Percentiles rank a stretch among this genome's conserved stretches.
These are phyloP conservation scores for Boletus insuetus DNA, from an alignment of 768 basidiomycete species.

Conservation along the genomic window DNA sequence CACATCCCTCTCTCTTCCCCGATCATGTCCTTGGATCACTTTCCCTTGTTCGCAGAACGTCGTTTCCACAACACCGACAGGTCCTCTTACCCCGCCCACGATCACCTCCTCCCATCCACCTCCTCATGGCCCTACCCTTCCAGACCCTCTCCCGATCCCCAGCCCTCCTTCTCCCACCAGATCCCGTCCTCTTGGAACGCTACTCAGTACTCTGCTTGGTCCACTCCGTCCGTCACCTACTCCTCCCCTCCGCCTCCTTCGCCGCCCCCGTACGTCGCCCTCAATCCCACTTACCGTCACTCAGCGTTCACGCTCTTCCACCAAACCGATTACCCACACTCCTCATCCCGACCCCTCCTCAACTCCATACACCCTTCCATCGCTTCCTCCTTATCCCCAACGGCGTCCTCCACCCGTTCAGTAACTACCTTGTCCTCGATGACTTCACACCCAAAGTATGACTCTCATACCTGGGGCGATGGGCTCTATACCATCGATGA, in stretches of 20 bases:
- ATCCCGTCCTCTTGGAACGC: constrained; percentile 22
- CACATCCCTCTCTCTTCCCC: background rate
- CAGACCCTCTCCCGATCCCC: constrained; percentile 21
- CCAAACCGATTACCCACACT: constrained; percentile 20
- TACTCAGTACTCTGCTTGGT: constrained; percentile 13
- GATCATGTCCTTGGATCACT: constrained; percentile 34
- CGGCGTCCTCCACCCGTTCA: constrained; percentile 10
- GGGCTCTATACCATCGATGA: constrained; percentile 34
- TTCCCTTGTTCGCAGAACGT: constrained; percentile 31
- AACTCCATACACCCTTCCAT: constrained; percentile 13
- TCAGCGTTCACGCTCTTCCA: constrained; percentile 18
- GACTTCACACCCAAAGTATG: constrained; percentile 16
- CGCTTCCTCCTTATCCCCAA: constrained; percentile 18
- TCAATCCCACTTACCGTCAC: constrained; percentile 24
- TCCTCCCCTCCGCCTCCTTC: constrained; percentile 23
- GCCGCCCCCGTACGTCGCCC: constrained; percentile 22
- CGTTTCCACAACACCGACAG: constrained; percentile 31
- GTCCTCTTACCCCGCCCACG: constrained; percentile 20
- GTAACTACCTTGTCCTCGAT: constrained; percentile 15
- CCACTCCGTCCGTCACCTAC: constrained; percentile 16
- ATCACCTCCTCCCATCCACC: constrained; percentile 19
- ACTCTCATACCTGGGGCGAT: constrained; percentile 28
- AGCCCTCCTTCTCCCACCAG: constrained; percentile 12
- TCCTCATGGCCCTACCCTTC: constrained; percentile 27
- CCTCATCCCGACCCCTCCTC: constrained; percentile 19